Evolutionary conservation across 176 grass and related monocot species (phyloP).

Genomic region (Raddia guianensis): DNA sequence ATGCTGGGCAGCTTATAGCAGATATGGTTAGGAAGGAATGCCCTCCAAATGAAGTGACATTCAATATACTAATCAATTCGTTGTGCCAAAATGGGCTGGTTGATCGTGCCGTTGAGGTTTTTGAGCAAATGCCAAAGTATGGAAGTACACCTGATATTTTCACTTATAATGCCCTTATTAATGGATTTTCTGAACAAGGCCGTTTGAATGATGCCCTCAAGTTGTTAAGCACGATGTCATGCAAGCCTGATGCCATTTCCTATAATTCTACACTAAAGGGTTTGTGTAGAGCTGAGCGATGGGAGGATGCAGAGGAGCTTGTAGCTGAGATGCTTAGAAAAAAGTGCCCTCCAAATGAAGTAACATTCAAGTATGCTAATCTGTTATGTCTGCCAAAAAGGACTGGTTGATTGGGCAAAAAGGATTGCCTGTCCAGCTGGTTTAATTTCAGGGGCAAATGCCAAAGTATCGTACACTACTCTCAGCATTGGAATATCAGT

Average conservation of each 20-base stretch:
- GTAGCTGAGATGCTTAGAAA: constrained; percentile 55
- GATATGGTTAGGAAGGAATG: constrained; percentile 51
- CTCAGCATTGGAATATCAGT: not conserved
- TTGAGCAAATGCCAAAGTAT: constrained; percentile 51
- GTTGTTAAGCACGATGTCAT: constrained; percentile 50
- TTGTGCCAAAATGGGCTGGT: constrained; percentile 50
- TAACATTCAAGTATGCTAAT: constrained; percentile 67
- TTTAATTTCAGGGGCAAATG: constrained; percentile 4
- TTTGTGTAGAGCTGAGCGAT: constrained; percentile 52
- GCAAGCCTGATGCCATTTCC: constrained; percentile 49
- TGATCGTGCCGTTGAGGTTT: constrained; percentile 47
- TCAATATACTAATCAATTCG: constrained; percentile 55
- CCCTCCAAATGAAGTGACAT: constrained; percentile 56
- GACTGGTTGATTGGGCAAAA: constrained; percentile 31
- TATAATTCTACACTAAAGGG: constrained; percentile 58
- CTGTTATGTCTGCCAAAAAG: constrained; percentile 35
- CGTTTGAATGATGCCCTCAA: constrained; percentile 42
- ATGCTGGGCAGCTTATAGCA: constrained; percentile 51
- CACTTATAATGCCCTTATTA: constrained; percentile 57
- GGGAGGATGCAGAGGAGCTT: constrained; percentile 50
- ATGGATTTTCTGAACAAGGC: constrained; percentile 54
- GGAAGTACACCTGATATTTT: constrained; percentile 50
- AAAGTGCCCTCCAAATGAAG: constrained; percentile 53
- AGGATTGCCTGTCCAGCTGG: constrained; percentile 17
- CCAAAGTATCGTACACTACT: not conserved